Conservation (phyloP, 805 yeast species). For the Schwanniomyces vanrijiae region DNA sequence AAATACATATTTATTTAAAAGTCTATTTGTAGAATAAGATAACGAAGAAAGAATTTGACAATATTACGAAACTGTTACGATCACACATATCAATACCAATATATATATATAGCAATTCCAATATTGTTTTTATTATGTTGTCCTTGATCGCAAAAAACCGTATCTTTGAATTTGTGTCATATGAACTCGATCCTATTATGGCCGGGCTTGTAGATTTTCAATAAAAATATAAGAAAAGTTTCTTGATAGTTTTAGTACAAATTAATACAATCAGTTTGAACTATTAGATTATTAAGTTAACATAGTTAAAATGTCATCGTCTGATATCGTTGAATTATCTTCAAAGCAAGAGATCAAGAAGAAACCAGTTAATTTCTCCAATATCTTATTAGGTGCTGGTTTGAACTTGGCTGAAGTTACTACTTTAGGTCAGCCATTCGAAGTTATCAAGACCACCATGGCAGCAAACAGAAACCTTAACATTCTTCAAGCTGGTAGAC, state of each 20-base stretch:
- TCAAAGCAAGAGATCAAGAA: conserved; percentile 51
- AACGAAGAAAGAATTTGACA: too few relatives aligned
- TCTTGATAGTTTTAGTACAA: not conserved
- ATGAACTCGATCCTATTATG: not conserved
- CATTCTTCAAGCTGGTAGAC: conserved; percentile 63
- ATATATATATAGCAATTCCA: too few relatives aligned
- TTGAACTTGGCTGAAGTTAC: conserved; percentile 91
- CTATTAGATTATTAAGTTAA: not conserved
- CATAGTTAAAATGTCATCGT: not conserved
- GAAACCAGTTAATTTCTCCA: conserved; percentile 85
- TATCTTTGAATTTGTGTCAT: not conserved
- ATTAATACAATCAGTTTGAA: not conserved
- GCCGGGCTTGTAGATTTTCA: not conserved
- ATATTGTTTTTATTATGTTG: too few relatives aligned
- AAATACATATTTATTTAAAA: not conserved
- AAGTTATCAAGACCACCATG: conserved; percentile 96
- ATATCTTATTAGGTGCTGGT: conserved; percentile 91
- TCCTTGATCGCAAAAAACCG: not conserved
- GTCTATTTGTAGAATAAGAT: not conserved
- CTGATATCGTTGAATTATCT: not conserved
- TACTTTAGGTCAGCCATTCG: conserved; percentile 94
- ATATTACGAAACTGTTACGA: too few relatives aligned
- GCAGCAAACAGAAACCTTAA: conserved; percentile 87
- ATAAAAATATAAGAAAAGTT: not conserved
- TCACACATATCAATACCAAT: too few relatives aligned